These are phyloP conservation scores for Arachnopeziza araneosa DNA, from an alignment of 2,329 filamentous ascomycete species.

Conservation along the genomic window DNA sequence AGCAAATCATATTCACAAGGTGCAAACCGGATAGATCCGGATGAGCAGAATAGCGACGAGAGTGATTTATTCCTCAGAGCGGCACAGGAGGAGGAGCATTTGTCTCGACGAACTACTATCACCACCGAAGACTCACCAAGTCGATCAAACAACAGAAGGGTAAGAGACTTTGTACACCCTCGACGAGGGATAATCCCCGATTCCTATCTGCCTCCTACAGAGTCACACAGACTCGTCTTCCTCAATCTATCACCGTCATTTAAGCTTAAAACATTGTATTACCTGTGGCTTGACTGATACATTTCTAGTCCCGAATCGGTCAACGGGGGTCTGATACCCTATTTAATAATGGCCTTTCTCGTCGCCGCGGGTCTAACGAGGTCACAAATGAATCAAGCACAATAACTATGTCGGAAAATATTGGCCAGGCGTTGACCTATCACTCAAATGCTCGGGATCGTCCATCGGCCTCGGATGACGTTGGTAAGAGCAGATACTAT, in stretches of 20 bases:
- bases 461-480: constrained; percentile 16
- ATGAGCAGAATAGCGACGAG: constrained; percentile 29
- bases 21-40: constrained; percentile 14
- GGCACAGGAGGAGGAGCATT: constrained; percentile 27
- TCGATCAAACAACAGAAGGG: constrained; percentile 21
- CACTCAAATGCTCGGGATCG: neutral
- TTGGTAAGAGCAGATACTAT: constrained; percentile 23
- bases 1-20: constrained; percentile 5
- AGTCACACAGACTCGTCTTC: neutral
- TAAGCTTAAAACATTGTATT: neutral
- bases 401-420: constrained; percentile 10
- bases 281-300: constrained; percentile 12
- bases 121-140: constrained; percentile 10
- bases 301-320: constrained; percentile 24
- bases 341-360: constrained; percentile 16
- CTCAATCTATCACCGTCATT: neutral
- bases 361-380: constrained; percentile 27
- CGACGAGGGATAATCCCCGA: neutral
- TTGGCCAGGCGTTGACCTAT: constrained; percentile 25
- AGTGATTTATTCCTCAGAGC: constrained; percentile 29
- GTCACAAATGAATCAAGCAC: neutral
- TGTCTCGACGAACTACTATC: constrained; percentile 14
- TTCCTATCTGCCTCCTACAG: neutral
- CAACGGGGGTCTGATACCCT: constrained; percentile 26
- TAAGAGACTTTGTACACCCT: constrained; percentile 11